Evolutionary conservation across 768 basidiomycete species (phyloP).

Genomic region (Pleurotus ostreatus): DNA sequence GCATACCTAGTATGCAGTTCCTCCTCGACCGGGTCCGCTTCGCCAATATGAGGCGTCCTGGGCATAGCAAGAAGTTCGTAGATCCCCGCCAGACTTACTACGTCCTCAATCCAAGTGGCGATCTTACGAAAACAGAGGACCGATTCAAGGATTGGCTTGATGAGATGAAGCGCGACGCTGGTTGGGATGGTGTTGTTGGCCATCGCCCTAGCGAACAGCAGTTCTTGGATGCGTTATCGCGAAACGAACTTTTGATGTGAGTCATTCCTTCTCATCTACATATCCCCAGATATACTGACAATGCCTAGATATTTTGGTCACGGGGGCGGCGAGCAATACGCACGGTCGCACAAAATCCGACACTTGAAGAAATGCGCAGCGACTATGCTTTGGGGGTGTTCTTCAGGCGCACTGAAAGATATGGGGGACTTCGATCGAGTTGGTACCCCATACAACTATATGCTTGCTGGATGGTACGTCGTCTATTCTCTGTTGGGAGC

Average conservation of each 20-base stretch:
- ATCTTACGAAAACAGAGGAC: conserved; percentile 78
- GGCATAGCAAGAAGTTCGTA: conserved; percentile 45
- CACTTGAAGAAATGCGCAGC: conserved; percentile 83
- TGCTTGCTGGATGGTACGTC: conserved; percentile 94
- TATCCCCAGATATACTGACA: neutral
- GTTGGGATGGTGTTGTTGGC: conserved; percentile 85
- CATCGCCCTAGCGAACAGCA: conserved; percentile 81
- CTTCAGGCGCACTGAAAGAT: conserved; percentile 81
- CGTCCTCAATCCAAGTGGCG: conserved; percentile 90
- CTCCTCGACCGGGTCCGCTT: conserved; percentile 77
- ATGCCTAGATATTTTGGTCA: conserved; percentile 88
- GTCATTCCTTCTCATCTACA: conserved; percentile 21
- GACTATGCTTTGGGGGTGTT: conserved; percentile 99
- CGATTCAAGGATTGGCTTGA: conserved; percentile 78
- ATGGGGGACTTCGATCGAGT: conserved; percentile 93
- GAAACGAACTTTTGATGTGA: conserved; percentile 86
- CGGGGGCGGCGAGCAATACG: conserved; percentile 92
- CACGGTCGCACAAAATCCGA: conserved; percentile 82
- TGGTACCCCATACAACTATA: conserved; percentile 92
- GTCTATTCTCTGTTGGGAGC: neutral
- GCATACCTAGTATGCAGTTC: conserved; percentile 90
- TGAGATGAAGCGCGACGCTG: conserved; percentile 56
- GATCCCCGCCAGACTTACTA: conserved; percentile 73
- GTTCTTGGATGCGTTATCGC: conserved; percentile 64
- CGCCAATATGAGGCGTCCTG: conserved; percentile 39